Conservation (phyloP, 2,329 filamentous ascomycete genomes). For the Hirsutella thompsonii region DNA sequence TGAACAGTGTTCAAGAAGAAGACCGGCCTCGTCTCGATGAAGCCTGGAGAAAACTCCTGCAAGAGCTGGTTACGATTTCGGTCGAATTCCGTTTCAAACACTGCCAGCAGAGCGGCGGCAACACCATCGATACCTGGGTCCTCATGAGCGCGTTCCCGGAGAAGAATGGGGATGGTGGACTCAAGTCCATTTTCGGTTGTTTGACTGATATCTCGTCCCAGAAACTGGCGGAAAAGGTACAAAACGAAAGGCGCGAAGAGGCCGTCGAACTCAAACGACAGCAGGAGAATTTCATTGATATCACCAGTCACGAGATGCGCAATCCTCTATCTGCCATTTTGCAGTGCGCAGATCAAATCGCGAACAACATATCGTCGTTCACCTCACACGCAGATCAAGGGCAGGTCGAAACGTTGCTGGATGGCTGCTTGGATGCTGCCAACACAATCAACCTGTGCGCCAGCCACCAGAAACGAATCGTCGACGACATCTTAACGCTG, state of each 20-base stretch:
- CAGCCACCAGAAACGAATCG: slow-evolving; percentile 63
- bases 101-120: slow-evolving; percentile 46
- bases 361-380: slow-evolving; percentile 32
- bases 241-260: slow-evolving; percentile 66
- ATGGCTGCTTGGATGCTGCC: slow-evolving; percentile 57
- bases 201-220: slow-evolving; percentile 79
- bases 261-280: slow-evolving; percentile 69
- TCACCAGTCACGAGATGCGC: slow-evolving; percentile 64
- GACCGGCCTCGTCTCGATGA: slow-evolving; percentile 45
- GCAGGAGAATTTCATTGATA: slow-evolving; percentile 61
- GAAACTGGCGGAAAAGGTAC: slow-evolving; percentile 72
- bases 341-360: slow-evolving; percentile 65
- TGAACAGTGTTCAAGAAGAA: slow-evolving; percentile 56
- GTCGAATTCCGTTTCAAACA: slow-evolving; percentile 67
- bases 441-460: slow-evolving; percentile 72
- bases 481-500: slow-evolving; percentile 54
- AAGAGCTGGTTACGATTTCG: slow-evolving; percentile 50
- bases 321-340: slow-evolving; percentile 64
- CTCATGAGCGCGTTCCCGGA: slow-evolving; percentile 67
- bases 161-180: slow-evolving; percentile 44
- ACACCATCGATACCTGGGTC: slow-evolving; percentile 59
- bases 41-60: slow-evolving; percentile 50
- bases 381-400: slow-evolving; percentile 22
- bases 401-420: slow-evolving; percentile 34
- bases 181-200: slow-evolving; percentile 67